A percentile compares a stretch with the other conserved stretches of the same genome.
Evolutionary conservation across 768 basidiomycete species (phyloP).

Genomic region (Calocera cornea): DNA sequence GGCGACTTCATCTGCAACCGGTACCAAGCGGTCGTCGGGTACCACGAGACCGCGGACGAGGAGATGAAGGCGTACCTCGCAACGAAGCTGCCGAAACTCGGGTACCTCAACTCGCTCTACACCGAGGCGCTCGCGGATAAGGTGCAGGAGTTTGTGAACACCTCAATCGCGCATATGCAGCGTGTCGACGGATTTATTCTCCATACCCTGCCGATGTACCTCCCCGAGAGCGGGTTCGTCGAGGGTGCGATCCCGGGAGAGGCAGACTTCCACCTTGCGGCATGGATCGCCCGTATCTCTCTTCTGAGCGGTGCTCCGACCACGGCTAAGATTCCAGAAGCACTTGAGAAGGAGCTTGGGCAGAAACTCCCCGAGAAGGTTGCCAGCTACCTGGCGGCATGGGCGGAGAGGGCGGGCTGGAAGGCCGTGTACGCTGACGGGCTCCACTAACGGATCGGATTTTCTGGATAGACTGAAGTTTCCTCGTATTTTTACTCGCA

Average conservation of each 20-base stretch:
- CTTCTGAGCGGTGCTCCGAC: background rate
- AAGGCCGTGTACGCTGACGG: conserved; percentile 24
- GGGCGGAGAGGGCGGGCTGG: conserved; percentile 36
- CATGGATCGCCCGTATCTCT: conserved; percentile 38
- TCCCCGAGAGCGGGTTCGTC: conserved; percentile 36
- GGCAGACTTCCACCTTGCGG: conserved; percentile 43
- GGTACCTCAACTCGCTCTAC: conserved; percentile 31
- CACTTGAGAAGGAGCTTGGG: conserved; percentile 28
- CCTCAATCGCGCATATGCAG: conserved; percentile 30
- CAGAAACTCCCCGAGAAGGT: conserved; percentile 29
- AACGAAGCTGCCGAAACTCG: conserved; percentile 30
- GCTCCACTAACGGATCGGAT: conserved; percentile 26
- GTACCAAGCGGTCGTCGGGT: conserved; percentile 34
- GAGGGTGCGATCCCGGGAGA: conserved; percentile 36
- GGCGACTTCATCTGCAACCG: conserved; percentile 29
- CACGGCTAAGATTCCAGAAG: background rate
- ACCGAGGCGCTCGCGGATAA: conserved; percentile 27
- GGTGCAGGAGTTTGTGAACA: conserved; percentile 30
- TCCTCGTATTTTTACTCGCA: too few species aligned
- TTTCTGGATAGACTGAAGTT: too few species aligned
- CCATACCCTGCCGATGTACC: conserved; percentile 28
- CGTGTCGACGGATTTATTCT: conserved; percentile 27
- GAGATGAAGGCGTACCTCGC: conserved; percentile 34
- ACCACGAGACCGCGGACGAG: conserved; percentile 22
- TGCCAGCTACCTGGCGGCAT: conserved; percentile 32